Evolutionary conservation across 805 yeast species (phyloP).

Genomic region (Kregervanrija fluxuum): DNA sequence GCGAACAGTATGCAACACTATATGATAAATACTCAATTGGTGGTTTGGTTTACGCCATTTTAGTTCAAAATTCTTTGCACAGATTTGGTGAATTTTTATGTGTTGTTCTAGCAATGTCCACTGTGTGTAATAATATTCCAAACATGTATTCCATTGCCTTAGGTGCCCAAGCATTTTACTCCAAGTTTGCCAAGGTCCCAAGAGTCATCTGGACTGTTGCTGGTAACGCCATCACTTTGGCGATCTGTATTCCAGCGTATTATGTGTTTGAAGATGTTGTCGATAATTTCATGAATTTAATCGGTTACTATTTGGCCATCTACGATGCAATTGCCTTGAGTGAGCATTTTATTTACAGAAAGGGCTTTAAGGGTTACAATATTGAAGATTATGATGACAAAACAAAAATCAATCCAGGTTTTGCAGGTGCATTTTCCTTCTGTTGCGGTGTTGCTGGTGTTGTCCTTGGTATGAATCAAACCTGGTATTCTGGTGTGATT

Average conservation of each 20-base stretch:
- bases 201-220: constrained; percentile 74
- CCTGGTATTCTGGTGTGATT: constrained; percentile 73
- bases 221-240: constrained; percentile 73
- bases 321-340: constrained; percentile 69
- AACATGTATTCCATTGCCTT: constrained; percentile 88
- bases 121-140: constrained; percentile 88
- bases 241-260: constrained; percentile 84
- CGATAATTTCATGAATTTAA: constrained; percentile 83
- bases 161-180: constrained; percentile 81
- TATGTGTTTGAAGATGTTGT: constrained; percentile 66
- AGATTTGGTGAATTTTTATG: constrained; percentile 88
- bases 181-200: constrained; percentile 66
- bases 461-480: constrained; percentile 81
- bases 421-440: constrained; percentile 72
- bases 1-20: constrained; percentile 37
- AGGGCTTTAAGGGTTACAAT: constrained; percentile 55
- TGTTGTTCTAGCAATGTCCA: constrained; percentile 76
- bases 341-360: constrained; percentile 77
- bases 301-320: constrained; percentile 86
- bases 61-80: constrained; percentile 74
- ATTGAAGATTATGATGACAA: constrained; percentile 53
- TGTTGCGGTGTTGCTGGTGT: constrained; percentile 82
- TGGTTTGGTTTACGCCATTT: constrained; percentile 73
- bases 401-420: constrained; percentile 60
- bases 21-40: constrained; percentile 58